Conservation (phyloP, 2,329 filamentous ascomycete species). For the Pezicula neosporulosa region DNA sequence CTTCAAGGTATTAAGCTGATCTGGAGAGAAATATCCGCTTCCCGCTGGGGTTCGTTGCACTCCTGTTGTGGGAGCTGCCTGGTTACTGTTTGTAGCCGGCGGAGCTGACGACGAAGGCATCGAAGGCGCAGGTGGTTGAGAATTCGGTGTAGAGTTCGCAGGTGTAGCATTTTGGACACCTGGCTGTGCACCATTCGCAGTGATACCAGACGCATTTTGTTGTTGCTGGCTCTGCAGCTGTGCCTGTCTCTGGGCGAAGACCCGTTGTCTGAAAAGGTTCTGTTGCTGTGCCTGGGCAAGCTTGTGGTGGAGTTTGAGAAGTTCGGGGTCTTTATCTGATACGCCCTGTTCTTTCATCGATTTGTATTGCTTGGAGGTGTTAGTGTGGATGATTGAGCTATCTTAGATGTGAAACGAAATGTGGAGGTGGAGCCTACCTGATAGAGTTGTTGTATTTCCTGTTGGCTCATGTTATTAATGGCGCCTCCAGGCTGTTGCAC, state of each 20-base stretch:
- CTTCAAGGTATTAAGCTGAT: slow-evolving; percentile 75
- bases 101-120: slow-evolving; percentile 25
- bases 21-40: slow-evolving; percentile 66
- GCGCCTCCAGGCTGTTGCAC: slow-evolving; percentile 62
- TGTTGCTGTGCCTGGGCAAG: slow-evolving; percentile 69
- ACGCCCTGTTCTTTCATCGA: slow-evolving; percentile 86
- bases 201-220: slow-evolving; percentile 52
- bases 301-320: slow-evolving; percentile 75
- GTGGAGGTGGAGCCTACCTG: slow-evolving; percentile 44
- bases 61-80: slow-evolving; percentile 20
- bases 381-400: slow-evolving; percentile 21
- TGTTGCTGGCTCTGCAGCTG: slow-evolving; percentile 44
- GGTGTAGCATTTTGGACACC: slow-evolving; percentile 40
- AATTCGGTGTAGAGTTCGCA: slow-evolving; percentile 13
- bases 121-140: slow-evolving; percentile 14
- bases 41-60: slow-evolving; percentile 23
- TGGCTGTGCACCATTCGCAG: slow-evolving; percentile 50
- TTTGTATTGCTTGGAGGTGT: slow-evolving; percentile 68
- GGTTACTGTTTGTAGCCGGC: slow-evolving; percentile 15
- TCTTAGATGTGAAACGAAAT: slow-evolving; percentile 1
- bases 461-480: slow-evolving; percentile 67
- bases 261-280: slow-evolving; percentile 31
- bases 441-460: slow-evolving; percentile 74
- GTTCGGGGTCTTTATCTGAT: slow-evolving; percentile 79
- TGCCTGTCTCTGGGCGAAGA: slow-evolving; percentile 51